Conservation (phyloP, 192 early-diverging fungal species). For the Coemansia sp. region DNA sequence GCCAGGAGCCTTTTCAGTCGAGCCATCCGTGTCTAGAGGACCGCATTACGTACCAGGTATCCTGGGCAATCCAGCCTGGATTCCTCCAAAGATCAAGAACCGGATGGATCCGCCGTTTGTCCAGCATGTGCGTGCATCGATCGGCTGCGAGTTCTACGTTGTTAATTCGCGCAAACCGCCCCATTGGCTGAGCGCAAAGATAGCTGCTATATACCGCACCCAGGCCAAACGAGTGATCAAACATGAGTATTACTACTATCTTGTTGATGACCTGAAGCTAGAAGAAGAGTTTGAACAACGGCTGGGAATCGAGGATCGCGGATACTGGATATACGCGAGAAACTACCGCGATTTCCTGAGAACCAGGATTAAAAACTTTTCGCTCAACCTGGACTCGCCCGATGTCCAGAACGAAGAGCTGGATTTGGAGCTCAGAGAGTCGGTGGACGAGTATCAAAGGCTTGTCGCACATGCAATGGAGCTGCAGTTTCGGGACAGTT, state of each 20-base stretch:
- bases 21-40: slow-evolving; percentile 11
- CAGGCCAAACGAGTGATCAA: slow-evolving; percentile 9
- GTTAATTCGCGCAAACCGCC: slow-evolving; percentile 51
- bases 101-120: slow-evolving; percentile 44
- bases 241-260: slow-evolving; percentile 46
- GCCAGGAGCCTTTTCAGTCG: slow-evolving; percentile 34
- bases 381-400: neutral
- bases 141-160: slow-evolving; percentile 34
- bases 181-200: slow-evolving; percentile 34
- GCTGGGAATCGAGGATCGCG: slow-evolving; percentile 38
- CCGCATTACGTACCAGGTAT: slow-evolving; percentile 22
- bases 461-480: slow-evolving; percentile 14
- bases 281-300: slow-evolving; percentile 53
- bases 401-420: slow-evolving; percentile 10
- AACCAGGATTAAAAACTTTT: slow-evolving; percentile 26
- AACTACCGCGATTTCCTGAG: slow-evolving; percentile 51
- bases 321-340: slow-evolving; percentile 41
- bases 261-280: slow-evolving; percentile 34
- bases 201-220: slow-evolving; percentile 26
- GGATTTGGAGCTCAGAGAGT: slow-evolving; percentile 1
- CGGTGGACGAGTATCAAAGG: slow-evolving; percentile 17
- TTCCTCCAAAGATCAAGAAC: slow-evolving; percentile 30
- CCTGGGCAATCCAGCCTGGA: slow-evolving; percentile 41
- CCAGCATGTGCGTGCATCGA: slow-evolving; percentile 40
- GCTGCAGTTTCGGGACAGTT: neutral